Evolutionary conservation across 192 early-diverging fungal species (phyloP).

Genomic region (Haplosporangium gracile): DNA sequence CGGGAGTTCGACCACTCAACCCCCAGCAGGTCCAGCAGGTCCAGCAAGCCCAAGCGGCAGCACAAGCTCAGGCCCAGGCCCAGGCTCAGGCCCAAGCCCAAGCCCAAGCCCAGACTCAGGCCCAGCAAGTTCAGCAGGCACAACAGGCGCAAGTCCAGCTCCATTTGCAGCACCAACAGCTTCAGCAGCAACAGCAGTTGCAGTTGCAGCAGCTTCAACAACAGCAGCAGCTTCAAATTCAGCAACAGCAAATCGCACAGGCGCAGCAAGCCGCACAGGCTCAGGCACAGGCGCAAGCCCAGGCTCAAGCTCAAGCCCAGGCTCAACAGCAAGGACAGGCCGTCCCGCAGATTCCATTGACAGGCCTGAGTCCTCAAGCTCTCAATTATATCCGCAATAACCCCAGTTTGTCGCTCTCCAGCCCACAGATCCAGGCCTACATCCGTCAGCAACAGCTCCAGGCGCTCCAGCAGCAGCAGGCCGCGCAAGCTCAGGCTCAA

Average conservation of each 20-base stretch:
- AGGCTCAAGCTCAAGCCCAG: constrained; percentile 33
- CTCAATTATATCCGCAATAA: constrained; percentile 28
- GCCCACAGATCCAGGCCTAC: constrained; percentile 35
- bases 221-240: constrained; percentile 42
- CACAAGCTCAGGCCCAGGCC: constrained; percentile 27
- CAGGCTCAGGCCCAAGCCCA: constrained; percentile 34
- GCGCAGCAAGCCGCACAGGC: constrained; percentile 31
- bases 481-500: constrained; percentile 28
- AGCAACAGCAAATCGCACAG: constrained; percentile 40
- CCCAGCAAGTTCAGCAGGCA: constrained; percentile 18
- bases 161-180: constrained; percentile 40
- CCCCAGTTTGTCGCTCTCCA: constrained; percentile 25
- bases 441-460: constrained; percentile 21
- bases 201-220: constrained; percentile 49
- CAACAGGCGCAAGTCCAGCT: constrained; percentile 36
- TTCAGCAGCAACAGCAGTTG: constrained; percentile 34
- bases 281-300: constrained; percentile 37
- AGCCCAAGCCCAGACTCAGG: constrained; percentile 25
- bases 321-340: constrained; percentile 26
- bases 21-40: constrained; percentile 39
- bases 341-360: constrained; percentile 25
- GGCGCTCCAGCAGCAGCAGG: constrained; percentile 33
- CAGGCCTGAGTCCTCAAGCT: constrained; percentile 30
- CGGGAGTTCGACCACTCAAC: constrained; percentile 49
- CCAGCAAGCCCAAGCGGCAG: constrained; percentile 34